Base-by-base conservation (phyloP, 805 yeast genomes). In the Candida michaelii region DNA sequence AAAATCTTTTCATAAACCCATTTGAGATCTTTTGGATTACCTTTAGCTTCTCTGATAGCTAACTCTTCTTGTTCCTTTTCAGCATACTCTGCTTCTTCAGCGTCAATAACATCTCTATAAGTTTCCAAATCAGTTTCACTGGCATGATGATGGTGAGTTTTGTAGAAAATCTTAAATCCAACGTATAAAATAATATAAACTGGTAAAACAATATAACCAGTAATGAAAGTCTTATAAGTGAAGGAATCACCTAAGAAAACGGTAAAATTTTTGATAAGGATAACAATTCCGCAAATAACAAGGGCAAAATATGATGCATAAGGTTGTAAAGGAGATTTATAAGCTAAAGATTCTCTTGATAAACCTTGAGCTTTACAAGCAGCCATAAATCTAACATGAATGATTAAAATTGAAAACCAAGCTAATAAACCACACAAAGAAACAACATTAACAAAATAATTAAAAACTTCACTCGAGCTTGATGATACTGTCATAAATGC, bases 191-290 rank as follows among this genome's bases (percentile, higher is more conserved):
- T 65, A 27, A 81, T 30, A 52, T 73, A 85, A 9, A 83, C 80
- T 27, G 88, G 88, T 36, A 85, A 73, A 23, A 86, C 85, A 54
- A 85, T 82, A 64, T 85, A 85, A 34, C 90, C 89, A 25, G 91
- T 83, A 55, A 85, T 82, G 57, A 86, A 86, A 14, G 71, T 70
- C 61, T 79, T 77, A 65, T 80, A 81, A 49, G 77, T 75, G 59
- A 85, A 82, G 2, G 50, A 50, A 12, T 56, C 64, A 39, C 79
- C 79, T 50, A 85, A 66, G 68, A 85, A 85, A 2, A 79, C 89
- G 1, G 88, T 80, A 60, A 83, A 84, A 52, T 83, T 83, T 64
- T 85, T 85, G 58, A 81, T 77, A 36, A 85, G 53, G 8, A 82
- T 72, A 46, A 85, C 69, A 40, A 84, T 42, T 40, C 65, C 44